phyloP scores from a whole-genome alignment of 192 early-diverging fungal genomes.

The Gonapodya prolifera region DNA sequence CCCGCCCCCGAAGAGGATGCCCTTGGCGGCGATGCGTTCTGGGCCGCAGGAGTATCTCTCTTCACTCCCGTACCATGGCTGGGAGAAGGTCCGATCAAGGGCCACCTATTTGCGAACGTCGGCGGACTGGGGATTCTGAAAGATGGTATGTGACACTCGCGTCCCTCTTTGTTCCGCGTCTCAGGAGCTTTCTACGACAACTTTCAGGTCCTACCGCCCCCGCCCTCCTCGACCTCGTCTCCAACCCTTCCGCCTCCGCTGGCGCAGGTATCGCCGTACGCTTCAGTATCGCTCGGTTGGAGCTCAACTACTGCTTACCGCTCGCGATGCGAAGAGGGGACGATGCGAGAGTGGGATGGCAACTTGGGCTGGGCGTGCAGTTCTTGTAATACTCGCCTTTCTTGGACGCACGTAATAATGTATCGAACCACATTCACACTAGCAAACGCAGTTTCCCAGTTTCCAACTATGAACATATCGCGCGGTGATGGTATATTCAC shows the following conservation, averaged over 20 bases:
- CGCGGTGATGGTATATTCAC: too few relatives aligned
- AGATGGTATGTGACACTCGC: conserved; percentile 25
- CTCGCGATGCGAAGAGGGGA: conserved; percentile 47
- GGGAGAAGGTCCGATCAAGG: conserved; percentile 45
- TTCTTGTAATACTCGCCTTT: too few relatives aligned
- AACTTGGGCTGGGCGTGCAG: neutral
- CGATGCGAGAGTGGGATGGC: conserved; percentile 10
- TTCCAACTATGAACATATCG: too few relatives aligned
- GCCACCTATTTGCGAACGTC: conserved; percentile 80
- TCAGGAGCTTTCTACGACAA: too few relatives aligned
- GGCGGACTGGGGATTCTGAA: conserved; percentile 54
- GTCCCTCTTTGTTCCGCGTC: too few relatives aligned
- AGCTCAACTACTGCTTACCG: conserved; percentile 85
- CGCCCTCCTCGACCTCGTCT: conserved; percentile 27
- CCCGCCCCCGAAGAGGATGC: conserved; percentile 49
- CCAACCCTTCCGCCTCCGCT: conserved; percentile 54
- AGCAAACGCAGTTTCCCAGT: too few relatives aligned
- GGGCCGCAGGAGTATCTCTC: conserved; percentile 62
- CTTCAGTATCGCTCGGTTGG: conserved; percentile 73
- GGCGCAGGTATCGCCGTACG: conserved; percentile 78
- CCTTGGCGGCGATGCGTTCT: conserved; percentile 79
- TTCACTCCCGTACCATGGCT: conserved; percentile 72
- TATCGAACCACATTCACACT: too few relatives aligned
- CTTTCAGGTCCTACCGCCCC: too few relatives aligned
- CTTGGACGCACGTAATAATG: too few relatives aligned